Conservation (phyloP, 345 rosid species). For the Isatis tinctoria region DNA sequence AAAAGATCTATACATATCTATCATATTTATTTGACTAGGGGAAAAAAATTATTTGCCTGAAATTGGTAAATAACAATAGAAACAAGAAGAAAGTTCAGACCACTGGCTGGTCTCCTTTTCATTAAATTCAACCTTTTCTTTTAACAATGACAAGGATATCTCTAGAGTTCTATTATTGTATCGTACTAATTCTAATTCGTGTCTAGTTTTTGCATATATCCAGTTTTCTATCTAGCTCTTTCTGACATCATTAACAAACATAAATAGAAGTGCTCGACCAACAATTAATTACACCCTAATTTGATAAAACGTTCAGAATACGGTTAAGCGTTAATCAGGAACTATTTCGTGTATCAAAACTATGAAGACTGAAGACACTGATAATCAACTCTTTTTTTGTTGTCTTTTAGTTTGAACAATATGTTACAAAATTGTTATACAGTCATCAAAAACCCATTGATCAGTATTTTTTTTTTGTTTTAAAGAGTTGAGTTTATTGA, state of each 20-base stretch:
- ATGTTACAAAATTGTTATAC: not conserved
- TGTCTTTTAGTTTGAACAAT: not conserved
- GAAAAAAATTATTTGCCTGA: not conserved
- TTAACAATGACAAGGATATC: not conserved
- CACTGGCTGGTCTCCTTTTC: not conserved
- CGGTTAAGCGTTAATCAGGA: not conserved
- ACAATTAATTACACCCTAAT: not conserved
- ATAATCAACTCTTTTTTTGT: not conserved
- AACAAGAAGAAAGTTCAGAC: slow-evolving; percentile 1
- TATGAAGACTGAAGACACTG: too few relatives aligned
- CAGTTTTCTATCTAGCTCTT: not conserved
- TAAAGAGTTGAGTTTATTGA: not conserved
- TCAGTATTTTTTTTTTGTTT: not conserved
- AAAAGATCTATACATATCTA: slow-evolving; percentile 8
- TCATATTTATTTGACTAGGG: not conserved
- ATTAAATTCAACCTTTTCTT: not conserved
- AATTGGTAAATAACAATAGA: slow-evolving; percentile 7
- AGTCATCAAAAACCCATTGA: not conserved
- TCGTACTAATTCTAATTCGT: not conserved
- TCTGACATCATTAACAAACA: slow-evolving; percentile 1
- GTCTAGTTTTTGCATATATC: not conserved
- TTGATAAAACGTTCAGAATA: not conserved
- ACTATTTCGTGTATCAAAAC: not conserved
- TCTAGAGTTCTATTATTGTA: slow-evolving; percentile 1
- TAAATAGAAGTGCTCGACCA: not conserved